A percentile compares a stretch with the other conserved stretches of the same genome.
Evolutionary conservation across 1,284 basidiomycete species (phyloP).

Genomic region (Leccinum griseonigrum): DNA sequence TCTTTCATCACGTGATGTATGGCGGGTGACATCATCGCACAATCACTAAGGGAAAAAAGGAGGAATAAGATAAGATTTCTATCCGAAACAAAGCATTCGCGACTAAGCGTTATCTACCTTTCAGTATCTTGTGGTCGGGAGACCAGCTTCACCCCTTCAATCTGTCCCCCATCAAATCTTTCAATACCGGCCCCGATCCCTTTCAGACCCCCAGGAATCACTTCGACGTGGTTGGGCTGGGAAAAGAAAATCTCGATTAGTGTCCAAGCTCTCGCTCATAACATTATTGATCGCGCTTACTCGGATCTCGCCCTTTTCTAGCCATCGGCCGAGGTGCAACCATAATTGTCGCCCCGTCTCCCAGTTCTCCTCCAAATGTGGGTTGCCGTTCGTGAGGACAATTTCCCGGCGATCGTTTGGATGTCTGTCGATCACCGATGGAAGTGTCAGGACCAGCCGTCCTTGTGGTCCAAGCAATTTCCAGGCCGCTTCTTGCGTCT

Average conservation of each 20-base stretch:
- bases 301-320: slow-evolving; percentile 38
- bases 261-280: neutral
- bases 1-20: slow-evolving; percentile 24
- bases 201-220: slow-evolving; percentile 28
- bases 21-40: slow-evolving; percentile 14
- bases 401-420: slow-evolving; percentile 30
- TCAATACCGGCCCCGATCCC: slow-evolving; percentile 31
- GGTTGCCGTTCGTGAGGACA: slow-evolving; percentile 32
- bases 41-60: slow-evolving; percentile 22
- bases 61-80: slow-evolving; percentile 23
- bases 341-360: slow-evolving; percentile 34
- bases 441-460: slow-evolving; percentile 31
- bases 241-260: slow-evolving; percentile 3
- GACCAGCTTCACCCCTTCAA: slow-evolving; percentile 34
- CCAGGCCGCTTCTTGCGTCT: slow-evolving; percentile 36
- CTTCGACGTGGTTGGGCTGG: slow-evolving; percentile 31
- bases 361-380: slow-evolving; percentile 30
- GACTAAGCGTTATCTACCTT: slow-evolving; percentile 29
- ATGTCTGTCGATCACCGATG: slow-evolving; percentile 27
- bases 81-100: slow-evolving; percentile 16
- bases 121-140: slow-evolving; percentile 33
- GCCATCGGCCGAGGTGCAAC: slow-evolving; percentile 30
- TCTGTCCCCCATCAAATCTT: slow-evolving; percentile 32
- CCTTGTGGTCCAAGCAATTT: slow-evolving; percentile 31
- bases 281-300: slow-evolving; percentile 13